Evolutionary conservation across 164 flowering plant species (phyloP).

Genomic region (Macadamia tetraphylla): DNA sequence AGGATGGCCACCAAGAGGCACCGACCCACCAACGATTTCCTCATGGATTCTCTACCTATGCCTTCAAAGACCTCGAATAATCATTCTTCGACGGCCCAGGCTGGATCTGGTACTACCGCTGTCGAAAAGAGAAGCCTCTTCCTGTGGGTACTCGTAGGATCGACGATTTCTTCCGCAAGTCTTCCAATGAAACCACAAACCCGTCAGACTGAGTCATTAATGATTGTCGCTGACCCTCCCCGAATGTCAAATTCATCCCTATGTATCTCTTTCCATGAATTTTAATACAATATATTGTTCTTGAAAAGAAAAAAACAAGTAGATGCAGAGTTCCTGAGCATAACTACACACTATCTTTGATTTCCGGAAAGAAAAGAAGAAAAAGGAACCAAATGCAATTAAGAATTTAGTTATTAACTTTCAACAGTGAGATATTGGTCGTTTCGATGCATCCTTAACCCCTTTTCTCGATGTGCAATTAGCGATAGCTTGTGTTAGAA

Average conservation of each 20-base stretch:
- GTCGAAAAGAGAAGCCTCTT: slow-evolving; percentile 22
- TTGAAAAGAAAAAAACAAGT: no score
- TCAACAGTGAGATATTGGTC: no score
- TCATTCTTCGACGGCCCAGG: slow-evolving; percentile 16
- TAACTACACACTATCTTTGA: no score
- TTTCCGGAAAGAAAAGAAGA: no score
- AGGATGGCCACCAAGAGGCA: slow-evolving; percentile 59
- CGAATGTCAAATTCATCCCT: no score
- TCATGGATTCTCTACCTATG: slow-evolving; percentile 73
- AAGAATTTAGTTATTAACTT: no score
- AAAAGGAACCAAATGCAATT: no score
- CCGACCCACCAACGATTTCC: slow-evolving; percentile 71
- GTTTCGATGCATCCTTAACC: no score
- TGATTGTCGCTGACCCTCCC: not conserved
- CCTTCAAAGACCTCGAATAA: slow-evolving; percentile 32
- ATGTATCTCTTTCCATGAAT: not conserved
- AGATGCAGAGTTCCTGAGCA: no score
- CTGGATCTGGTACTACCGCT: slow-evolving; percentile 13
- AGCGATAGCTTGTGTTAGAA: no score
- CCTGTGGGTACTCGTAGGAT: slow-evolving; percentile 59
- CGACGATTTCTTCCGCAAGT: slow-evolving; percentile 56
- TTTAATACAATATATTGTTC: no score
- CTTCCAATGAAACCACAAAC: slow-evolving; percentile 15
- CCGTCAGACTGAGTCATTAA: not conserved
- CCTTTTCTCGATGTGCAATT: no score